Evolutionary conservation across 2,329 filamentous ascomycete species (phyloP).

Genomic region (Pestalotiopsis sp.): DNA sequence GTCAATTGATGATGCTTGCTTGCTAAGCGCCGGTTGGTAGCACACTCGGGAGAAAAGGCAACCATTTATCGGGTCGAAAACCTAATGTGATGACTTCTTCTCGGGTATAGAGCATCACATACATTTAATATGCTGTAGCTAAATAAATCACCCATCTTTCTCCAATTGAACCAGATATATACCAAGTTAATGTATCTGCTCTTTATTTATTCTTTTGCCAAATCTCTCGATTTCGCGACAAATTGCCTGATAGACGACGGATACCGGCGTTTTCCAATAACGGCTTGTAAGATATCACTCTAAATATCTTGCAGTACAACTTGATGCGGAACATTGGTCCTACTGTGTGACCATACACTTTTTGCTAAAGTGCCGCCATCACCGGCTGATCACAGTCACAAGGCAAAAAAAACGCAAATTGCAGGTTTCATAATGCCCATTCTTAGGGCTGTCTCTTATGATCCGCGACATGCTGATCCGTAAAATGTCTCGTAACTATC

Average conservation of each 20-base stretch:
- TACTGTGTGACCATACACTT: background rate
- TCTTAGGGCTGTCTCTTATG: background rate
- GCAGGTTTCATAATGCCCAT: background rate
- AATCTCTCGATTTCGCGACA: background rate
- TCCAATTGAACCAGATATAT: no score
- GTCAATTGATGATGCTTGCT: background rate
- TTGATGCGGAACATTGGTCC: background rate
- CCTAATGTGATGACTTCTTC: background rate
- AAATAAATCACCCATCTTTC: no score
- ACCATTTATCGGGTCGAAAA: background rate
- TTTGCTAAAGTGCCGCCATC: background rate
- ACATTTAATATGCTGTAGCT: no score
- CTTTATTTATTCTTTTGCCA: background rate
- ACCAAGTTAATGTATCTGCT: no score
- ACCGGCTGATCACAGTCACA: background rate
- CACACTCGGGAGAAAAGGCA: background rate
- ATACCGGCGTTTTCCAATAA: background rate
- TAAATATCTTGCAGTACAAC: background rate
- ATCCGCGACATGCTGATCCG: background rate
- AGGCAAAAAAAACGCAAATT: background rate
- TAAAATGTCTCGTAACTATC: background rate
- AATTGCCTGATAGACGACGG: background rate
- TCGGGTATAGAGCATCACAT: background rate
- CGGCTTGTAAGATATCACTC: no score
- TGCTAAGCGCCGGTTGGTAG: background rate